These are phyloP conservation scores for Cutaneotrichosporon spelunceum DNA, from an alignment of 1,284 basidiomycete genomes.

Conservation along the genomic window DNA sequence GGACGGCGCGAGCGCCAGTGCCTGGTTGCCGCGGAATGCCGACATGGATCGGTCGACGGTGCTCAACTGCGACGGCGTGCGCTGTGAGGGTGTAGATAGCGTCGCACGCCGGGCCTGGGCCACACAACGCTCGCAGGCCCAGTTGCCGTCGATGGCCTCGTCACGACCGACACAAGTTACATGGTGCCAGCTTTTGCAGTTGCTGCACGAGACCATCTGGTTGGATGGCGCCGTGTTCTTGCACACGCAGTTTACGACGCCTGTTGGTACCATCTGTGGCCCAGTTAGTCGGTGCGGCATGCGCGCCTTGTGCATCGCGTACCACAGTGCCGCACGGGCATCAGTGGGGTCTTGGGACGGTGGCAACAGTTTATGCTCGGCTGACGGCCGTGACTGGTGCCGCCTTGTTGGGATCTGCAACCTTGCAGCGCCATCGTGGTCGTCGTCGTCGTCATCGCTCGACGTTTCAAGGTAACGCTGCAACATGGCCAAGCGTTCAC, in stretches of 20 bases:
- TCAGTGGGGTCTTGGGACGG: slow-evolving; percentile 17
- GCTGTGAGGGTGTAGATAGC: slow-evolving; percentile 31
- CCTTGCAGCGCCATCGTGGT: slow-evolving; percentile 14
- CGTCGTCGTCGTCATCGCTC: slow-evolving; percentile 40
- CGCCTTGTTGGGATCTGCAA: slow-evolving; percentile 9
- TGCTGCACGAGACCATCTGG: slow-evolving; percentile 37
- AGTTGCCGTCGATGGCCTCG: slow-evolving; percentile 31
- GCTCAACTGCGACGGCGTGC: slow-evolving; percentile 13
- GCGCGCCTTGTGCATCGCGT: slow-evolving; percentile 12
- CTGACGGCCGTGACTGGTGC: slow-evolving; percentile 1
- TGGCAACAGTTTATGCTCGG: neutral
- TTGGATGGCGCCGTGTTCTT: slow-evolving; percentile 28
- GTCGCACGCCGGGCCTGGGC: slow-evolving; percentile 24
- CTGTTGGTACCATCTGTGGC: slow-evolving; percentile 21
- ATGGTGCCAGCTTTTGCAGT: slow-evolving; percentile 47
- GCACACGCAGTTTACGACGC: slow-evolving; percentile 40
- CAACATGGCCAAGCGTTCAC: slow-evolving; percentile 33
- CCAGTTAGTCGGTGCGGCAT: neutral
- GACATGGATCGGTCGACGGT: slow-evolving; percentile 33
- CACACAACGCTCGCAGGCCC: slow-evolving; percentile 42
- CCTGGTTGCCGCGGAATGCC: slow-evolving; percentile 41
- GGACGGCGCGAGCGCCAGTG: slow-evolving; percentile 46
- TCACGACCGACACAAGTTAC: slow-evolving; percentile 39
- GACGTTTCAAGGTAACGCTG: slow-evolving; percentile 42
- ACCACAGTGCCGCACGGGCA: slow-evolving; percentile 21